Conservation (phyloP, 164 flowering plant species). For the Vitis cinerea region DNA sequence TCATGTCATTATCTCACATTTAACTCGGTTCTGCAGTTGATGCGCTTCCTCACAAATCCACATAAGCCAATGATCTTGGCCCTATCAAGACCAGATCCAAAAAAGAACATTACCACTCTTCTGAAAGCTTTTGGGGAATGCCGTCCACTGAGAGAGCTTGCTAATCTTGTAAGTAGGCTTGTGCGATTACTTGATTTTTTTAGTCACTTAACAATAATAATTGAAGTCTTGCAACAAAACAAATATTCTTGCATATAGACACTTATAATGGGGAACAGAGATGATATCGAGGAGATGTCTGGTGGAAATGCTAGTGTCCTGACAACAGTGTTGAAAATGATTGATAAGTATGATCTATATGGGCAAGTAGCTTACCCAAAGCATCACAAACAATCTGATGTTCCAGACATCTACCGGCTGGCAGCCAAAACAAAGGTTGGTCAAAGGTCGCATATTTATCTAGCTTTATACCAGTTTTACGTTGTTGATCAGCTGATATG, state of each 20-base stretch:
- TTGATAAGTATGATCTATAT: conserved; percentile 92
- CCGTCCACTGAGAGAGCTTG: conserved; percentile 81
- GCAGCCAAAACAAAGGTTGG: conserved; percentile 84
- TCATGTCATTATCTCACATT: neutral
- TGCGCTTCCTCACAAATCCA: conserved; percentile 91
- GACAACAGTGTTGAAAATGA: conserved; percentile 73
- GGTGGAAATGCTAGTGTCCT: conserved; percentile 78
- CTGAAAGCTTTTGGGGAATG: conserved; percentile 95
- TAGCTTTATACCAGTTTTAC: neutral
- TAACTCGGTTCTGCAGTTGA: conserved; percentile 44
- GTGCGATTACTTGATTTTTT: neutral
- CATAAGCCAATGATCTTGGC: conserved; percentile 96
- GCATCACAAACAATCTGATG: conserved; percentile 94
- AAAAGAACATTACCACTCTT: conserved; percentile 89
- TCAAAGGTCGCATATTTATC: neutral
- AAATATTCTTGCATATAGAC: conserved; percentile 45
- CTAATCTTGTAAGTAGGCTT: conserved; percentile 73
- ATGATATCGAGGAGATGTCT: conserved; percentile 90
- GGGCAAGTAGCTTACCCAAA: conserved; percentile 95
- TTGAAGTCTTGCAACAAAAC: neutral
- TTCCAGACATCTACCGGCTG: conserved; percentile 91
- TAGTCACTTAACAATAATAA: neutral
- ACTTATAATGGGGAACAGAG: conserved; percentile 95
- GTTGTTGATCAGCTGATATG: conserved; percentile 5
- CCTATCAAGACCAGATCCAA: conserved; percentile 92